phyloP scores from a whole-genome alignment of 805 yeast species.

The Pichia manshurica region DNA sequence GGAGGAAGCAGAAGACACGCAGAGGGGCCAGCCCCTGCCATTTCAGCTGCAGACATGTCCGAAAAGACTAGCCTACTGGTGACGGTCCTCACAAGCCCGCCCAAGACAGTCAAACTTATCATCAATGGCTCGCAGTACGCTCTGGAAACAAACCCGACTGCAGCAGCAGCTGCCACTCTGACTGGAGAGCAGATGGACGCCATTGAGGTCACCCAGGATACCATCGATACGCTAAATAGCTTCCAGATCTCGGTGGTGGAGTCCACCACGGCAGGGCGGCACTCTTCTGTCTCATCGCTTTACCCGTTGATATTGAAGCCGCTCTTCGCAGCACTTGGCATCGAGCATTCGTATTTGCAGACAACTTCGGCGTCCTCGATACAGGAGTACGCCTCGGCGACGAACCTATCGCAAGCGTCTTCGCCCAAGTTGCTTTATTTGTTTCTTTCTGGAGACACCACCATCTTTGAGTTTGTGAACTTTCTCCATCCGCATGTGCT shows the following conservation, averaged over 20 bases:
- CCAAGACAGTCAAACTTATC: too few relatives aligned
- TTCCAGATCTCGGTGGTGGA: constrained; percentile 34
- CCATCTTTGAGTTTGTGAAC: constrained; percentile 72
- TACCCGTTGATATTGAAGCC: constrained; percentile 43
- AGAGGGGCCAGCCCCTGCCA: too few relatives aligned
- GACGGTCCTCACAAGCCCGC: too few relatives aligned
- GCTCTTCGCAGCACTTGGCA: constrained; percentile 34
- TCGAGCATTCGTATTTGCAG: constrained; percentile 21
- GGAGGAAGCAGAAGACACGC: too few relatives aligned
- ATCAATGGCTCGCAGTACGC: too few relatives aligned
- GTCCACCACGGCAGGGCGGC: constrained; percentile 43
- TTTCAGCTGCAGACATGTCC: too few relatives aligned
- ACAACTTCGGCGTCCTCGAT: constrained; percentile 32
- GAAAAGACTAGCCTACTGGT: too few relatives aligned
- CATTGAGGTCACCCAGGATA: neutral
- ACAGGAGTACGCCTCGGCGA: constrained; percentile 23
- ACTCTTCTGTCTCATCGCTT: constrained; percentile 25
- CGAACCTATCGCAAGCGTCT: neutral
- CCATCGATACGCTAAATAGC: neutral
- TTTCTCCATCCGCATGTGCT: constrained; percentile 11
- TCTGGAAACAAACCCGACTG: too few relatives aligned
- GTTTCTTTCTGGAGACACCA: constrained; percentile 81
- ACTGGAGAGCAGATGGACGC: too few relatives aligned
- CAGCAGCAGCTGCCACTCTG: too few relatives aligned
- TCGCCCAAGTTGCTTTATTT: constrained; percentile 38